Evolutionary conservation across 2,329 filamentous ascomycete genomes (phyloP).

Genomic region (Hypoxylon sp.): DNA sequence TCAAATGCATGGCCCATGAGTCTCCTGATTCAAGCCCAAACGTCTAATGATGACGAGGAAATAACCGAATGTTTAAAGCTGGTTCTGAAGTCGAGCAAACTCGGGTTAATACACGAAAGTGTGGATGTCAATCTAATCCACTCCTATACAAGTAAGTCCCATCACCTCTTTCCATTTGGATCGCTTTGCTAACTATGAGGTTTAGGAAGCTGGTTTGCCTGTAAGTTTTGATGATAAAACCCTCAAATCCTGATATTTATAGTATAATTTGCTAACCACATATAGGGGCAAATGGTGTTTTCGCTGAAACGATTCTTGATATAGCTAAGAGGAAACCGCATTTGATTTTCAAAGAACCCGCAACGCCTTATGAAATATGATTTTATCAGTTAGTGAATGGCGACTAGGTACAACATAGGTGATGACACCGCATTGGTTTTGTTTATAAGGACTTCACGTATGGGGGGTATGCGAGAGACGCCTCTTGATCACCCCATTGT

Average conservation of each 20-base stretch:
- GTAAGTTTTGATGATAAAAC: slow-evolving; percentile 55
- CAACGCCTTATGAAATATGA: slow-evolving; percentile 70
- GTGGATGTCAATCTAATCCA: slow-evolving; percentile 79
- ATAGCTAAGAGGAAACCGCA: slow-evolving; percentile 90
- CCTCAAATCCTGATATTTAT: not conserved
- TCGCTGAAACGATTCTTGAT: slow-evolving; percentile 92
- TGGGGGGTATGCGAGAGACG: not conserved
- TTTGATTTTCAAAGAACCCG: slow-evolving; percentile 81
- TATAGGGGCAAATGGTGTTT: slow-evolving; percentile 91
- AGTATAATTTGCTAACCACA: slow-evolving; percentile 17
- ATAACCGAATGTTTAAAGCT: slow-evolving; percentile 80
- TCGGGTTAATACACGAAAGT: slow-evolving; percentile 93
- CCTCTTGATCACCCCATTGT: slow-evolving; percentile 4
- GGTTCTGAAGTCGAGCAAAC: slow-evolving; percentile 80
- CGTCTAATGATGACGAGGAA: slow-evolving; percentile 85
- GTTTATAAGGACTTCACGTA: slow-evolving; percentile 20
- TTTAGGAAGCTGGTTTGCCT: slow-evolving; percentile 89
- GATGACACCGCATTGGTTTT: slow-evolving; percentile 7
- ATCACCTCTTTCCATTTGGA: slow-evolving; percentile 31
- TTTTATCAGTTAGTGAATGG: slow-evolving; percentile 1
- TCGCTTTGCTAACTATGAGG: slow-evolving; percentile 30
- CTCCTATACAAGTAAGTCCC: slow-evolving; percentile 79
- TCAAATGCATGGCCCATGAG: slow-evolving; percentile 98
- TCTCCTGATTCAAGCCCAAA: slow-evolving; percentile 91
- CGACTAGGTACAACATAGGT: not conserved